A percentile compares a stretch with the other conserved stretches of the same genome.
Conservation (phyloP, 805 yeast species). For the Clavispora asparagi region DNA sequence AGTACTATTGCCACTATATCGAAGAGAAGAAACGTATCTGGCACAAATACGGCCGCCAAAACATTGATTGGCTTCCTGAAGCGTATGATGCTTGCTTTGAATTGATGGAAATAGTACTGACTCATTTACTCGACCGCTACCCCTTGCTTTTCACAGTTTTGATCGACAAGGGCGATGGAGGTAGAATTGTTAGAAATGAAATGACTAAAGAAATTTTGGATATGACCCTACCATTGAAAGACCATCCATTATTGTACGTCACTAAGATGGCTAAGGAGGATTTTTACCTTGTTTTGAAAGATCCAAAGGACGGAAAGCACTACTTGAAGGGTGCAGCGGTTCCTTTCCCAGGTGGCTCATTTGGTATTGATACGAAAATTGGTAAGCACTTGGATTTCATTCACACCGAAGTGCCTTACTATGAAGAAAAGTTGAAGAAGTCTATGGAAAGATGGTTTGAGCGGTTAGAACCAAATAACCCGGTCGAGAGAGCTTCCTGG, state of each 20-base stretch:
- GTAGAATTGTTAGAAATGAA: conserved; percentile 52
- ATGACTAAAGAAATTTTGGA: conserved; percentile 60
- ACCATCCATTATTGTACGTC: conserved; percentile 58
- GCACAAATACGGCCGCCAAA: conserved; percentile 53
- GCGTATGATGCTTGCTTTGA: conserved; percentile 57
- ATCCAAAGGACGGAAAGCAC: conserved; percentile 46
- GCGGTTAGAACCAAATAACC: conserved; percentile 53
- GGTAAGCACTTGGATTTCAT: conserved; percentile 61
- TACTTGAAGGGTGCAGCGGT: conserved; percentile 70
- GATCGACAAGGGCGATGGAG: conserved; percentile 36
- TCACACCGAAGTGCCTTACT: conserved; percentile 67
- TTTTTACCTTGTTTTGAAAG: conserved; percentile 57
- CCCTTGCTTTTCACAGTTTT: conserved; percentile 55
- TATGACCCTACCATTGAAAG: conserved; percentile 53
- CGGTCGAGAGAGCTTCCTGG: conserved; percentile 75
- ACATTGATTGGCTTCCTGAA: conserved; percentile 64
- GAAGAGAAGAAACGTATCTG: conserved; percentile 57
- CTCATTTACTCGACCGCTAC: conserved; percentile 57
- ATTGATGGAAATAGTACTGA: conserved; percentile 56
- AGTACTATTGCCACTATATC: conserved; percentile 62
- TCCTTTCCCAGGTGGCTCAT: conserved; percentile 76
- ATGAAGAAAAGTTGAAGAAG: conserved; percentile 55
- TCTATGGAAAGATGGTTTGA: conserved; percentile 74
- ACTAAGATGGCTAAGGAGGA: conserved; percentile 74
- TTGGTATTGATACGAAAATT: conserved; percentile 54